Percentiles rank a stretch among this genome's conserved stretches.
Evolutionary conservation across 306 rosid species (phyloP).

Genomic region (Delonix regia): DNA sequence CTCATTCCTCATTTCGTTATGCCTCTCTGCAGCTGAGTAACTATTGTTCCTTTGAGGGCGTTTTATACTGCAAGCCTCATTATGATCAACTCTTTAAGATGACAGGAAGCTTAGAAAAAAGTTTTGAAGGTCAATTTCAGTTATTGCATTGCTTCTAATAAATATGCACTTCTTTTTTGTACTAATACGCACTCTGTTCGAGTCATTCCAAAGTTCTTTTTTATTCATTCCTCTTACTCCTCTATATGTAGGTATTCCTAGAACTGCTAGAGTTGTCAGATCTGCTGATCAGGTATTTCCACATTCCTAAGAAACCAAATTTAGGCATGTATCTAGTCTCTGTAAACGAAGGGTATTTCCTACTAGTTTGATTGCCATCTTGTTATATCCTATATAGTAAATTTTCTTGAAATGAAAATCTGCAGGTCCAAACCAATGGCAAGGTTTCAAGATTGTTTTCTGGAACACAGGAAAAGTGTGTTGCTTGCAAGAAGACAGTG

Average conservation of each 20-base stretch:
- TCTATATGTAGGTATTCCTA: constrained; percentile 62
- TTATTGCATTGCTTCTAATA: constrained; percentile 3
- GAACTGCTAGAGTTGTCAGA: constrained; percentile 63
- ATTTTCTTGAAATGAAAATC: constrained; percentile 29
- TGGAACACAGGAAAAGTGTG: constrained; percentile 94
- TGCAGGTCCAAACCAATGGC: constrained; percentile 69
- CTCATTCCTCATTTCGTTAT: constrained; percentile 23
- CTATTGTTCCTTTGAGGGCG: constrained; percentile 86
- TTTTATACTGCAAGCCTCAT: constrained; percentile 94
- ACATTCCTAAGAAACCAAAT: constrained; percentile 14
- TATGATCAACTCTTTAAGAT: constrained; percentile 85
- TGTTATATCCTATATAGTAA: background rate
- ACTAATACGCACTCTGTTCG: background rate
- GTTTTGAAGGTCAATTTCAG: constrained; percentile 76
- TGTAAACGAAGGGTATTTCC: background rate
- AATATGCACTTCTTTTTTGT: constrained; percentile 22
- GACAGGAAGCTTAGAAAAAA: constrained; percentile 96
- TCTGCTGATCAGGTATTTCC: constrained; percentile 66
- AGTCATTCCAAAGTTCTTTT: background rate
- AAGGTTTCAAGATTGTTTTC: constrained; percentile 75
- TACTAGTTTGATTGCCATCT: background rate
- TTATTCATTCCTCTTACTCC: constrained; percentile 16
- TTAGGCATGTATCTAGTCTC: background rate
- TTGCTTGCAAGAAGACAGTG: constrained; percentile 82
- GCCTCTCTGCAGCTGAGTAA: constrained; percentile 72